Base-by-base conservation (phyloP, 2,329 filamentous ascomycete genomes). In the Orbilia javanica region DNA sequence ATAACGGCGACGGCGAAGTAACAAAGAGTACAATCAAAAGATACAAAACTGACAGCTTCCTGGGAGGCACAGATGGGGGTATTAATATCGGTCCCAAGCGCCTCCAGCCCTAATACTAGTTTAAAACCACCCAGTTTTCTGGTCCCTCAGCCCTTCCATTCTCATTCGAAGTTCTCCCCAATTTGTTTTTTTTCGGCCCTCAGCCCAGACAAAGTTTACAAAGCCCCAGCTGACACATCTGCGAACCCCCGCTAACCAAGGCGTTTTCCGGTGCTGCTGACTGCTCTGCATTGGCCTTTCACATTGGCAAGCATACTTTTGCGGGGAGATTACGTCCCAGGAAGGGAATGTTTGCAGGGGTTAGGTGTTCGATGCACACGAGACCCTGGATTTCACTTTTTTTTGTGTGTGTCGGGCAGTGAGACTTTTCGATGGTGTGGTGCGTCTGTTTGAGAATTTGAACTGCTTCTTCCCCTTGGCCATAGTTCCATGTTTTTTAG, bases 271-370 rank as follows among this genome's bases (percentile, higher is more conserved):
- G 2, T n/a, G n/a, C n/a, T n/a, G n/a, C n/a, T n/a, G n/a, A 3
- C 67, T 31, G 36, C 13, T 36, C n/a, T 20, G 18, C 5, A 5
- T 34, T 55, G 5, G 29, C 15, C 6, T 50, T 13, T 65, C 29
- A 25, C 39, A 25, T 25, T 25, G 36, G 22, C 25, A 18, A n/a
- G 60, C 42, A 48, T 25, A 15, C 39, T 70, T 57, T 77, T 60
- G 65, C 57, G 73, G 73, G 65, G 66, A 66, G 60, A 70, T 77
- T 71, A 39, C 50, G 31, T 22, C 20, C 13, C 25, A 18, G 7
- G 52, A 31, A 52, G 27, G 66, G 52, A 60, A 69, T 57, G 50
- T 66, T 71, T 64, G 73, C 73, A 70, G 25, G 65, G 66, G 48
- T 31, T 4, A 4, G 15, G 42, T n/a, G 15, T 44, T 44, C 11